Conservation (phyloP, 192 early-diverging fungal genomes). For the Backusella australiensis region DNA sequence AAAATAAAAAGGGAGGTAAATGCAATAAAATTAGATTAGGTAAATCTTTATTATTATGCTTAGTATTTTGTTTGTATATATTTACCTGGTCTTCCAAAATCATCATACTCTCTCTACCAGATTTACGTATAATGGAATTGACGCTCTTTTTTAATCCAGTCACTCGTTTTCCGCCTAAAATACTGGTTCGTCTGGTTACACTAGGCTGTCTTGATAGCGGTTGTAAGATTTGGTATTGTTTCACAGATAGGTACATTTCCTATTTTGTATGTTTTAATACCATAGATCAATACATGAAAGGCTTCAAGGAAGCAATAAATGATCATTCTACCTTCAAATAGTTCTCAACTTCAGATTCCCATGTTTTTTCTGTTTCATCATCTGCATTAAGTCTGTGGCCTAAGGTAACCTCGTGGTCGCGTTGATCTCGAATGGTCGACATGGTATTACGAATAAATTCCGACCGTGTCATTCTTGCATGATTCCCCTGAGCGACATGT, state of each 20-base stretch:
- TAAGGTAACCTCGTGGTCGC: constrained; percentile 3
- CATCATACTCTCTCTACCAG: constrained; percentile 23
- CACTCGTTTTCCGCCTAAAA: constrained; percentile 8
- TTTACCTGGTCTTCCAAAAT: constrained; percentile 1
- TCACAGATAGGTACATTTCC: constrained; percentile 41
- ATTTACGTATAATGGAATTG: constrained; percentile 23
- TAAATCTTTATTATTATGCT: not conserved
- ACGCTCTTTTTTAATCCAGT: constrained; percentile 28
- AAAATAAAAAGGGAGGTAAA: not conserved
- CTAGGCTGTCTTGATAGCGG: constrained; percentile 13
- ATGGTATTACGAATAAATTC: constrained; percentile 75
- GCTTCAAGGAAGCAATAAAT: not conserved
- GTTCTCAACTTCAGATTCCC: constrained; percentile 25
- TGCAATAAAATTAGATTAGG: not conserved
- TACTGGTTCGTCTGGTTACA: constrained; percentile 4
- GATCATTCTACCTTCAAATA: constrained; percentile 12
- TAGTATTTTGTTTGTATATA: not conserved
- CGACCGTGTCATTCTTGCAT: constrained; percentile 71
- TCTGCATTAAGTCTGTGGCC: not conserved
- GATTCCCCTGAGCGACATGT: constrained; percentile 75
- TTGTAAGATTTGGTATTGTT: constrained; percentile 37
- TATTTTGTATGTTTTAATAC: constrained; percentile 6
- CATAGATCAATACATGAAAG: not conserved
- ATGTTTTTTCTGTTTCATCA: constrained; percentile 1
- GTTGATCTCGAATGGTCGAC: constrained; percentile 39